These are phyloP conservation scores for Senna tora DNA, from an alignment of 306 rosid species.

Conservation along the genomic window DNA sequence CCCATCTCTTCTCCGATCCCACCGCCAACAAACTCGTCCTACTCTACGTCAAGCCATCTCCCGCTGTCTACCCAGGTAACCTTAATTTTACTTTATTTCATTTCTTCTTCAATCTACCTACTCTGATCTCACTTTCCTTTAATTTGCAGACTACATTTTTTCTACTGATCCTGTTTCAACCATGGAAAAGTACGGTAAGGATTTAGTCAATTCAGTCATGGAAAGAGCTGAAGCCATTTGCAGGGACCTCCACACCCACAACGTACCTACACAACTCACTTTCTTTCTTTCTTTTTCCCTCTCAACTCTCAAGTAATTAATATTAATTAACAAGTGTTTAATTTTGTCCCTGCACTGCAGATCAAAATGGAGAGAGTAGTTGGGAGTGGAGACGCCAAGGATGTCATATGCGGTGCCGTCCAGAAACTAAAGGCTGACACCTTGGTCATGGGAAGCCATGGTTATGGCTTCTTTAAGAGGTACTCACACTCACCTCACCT, in stretches of 20 bases:
- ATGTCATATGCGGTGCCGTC: constrained; percentile 68
- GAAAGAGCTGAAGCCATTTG: constrained; percentile 61
- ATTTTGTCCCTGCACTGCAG: constrained; percentile 35
- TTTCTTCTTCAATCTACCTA: too few relatives aligned
- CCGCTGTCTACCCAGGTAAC: constrained; percentile 47
- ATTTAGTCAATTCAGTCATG: constrained; percentile 65
- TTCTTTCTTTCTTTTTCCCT: background rate
- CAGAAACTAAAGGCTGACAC: constrained; percentile 66
- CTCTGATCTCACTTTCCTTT: background rate
- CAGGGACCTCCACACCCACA: constrained; percentile 29
- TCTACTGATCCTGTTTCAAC: constrained; percentile 46
- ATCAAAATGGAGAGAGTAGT: constrained; percentile 58
- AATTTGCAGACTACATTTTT: constrained; percentile 55
- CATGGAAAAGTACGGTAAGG: constrained; percentile 55
- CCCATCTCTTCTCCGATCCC: constrained; percentile 50
- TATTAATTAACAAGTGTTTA: background rate
- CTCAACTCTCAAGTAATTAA: too few relatives aligned
- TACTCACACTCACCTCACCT: too few relatives aligned
- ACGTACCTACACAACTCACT: constrained; percentile 35
- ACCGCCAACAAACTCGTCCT: constrained; percentile 53
- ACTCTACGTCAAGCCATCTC: constrained; percentile 81
- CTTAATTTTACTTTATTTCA: too few relatives aligned
- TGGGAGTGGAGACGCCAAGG: constrained; percentile 71
- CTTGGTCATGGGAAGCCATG: constrained; percentile 85
- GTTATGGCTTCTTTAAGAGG: constrained; percentile 85